Base-by-base conservation (phyloP, 2,329 filamentous ascomycete species). In the Fusarium xyrophilum region DNA sequence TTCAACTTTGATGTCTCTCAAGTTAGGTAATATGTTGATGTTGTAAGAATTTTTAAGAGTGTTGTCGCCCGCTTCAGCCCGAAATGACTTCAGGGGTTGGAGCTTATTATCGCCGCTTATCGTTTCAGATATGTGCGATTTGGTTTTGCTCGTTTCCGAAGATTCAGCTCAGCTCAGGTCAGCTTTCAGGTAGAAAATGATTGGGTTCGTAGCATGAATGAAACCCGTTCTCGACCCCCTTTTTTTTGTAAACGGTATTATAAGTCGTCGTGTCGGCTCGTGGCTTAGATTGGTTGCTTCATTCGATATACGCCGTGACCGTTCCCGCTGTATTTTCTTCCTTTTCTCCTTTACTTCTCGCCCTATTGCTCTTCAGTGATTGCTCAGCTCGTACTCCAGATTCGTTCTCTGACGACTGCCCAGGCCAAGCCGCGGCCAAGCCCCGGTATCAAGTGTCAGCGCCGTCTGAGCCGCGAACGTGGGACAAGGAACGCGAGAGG, bases 371-470 rank as follows among this genome's bases (percentile, higher is more conserved):
- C 32, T 32, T 40, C 56, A 30, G 25, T 56, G 56, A 56, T 59
- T 59, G 56, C 56, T 56, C 51, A 36, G 52, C 40, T 25, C 40
- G 56, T 60, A 56, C 28, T 52, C 27, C 27, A 25, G 38, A 33
- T 25, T 21, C 27, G 36, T 25, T 54, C 39, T 39, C 56, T 63
- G 44, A 32, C 38, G 27, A 54, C 33, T 42, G 60, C 38, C 52
- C 36, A 58, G 35, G 56, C 65, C 60, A 65, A 73, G 64, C 69
- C 67, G 69, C 64, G 51, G 60, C 68, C 69, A 73, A 73, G 71
- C 67, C 61, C 58, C 52, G 30, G 39, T 42, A 33, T 59, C 53
- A 32, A 62, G 38, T 62, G 57, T 56, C 64, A 69, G 69, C 68
- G 59, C 67, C 65, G 67, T 65, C 51, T 53, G 66, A 67, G 46